Evolutionary conservation across 2,329 filamentous ascomycete genomes (phyloP).

Genomic region (Graphilbum fragrans): DNA sequence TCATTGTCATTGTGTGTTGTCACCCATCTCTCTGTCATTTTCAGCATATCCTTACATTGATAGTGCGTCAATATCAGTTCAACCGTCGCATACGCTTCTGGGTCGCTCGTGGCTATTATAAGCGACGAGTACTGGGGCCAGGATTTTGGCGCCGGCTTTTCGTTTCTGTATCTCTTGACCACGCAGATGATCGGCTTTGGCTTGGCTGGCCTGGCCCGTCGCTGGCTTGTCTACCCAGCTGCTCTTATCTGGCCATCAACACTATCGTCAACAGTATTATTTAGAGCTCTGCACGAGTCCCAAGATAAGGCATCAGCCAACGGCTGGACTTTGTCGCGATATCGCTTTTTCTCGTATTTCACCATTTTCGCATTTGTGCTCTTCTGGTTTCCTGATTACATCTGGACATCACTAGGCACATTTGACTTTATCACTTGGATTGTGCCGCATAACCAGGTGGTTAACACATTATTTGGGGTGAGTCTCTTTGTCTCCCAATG

Average conservation of each 20-base stretch:
- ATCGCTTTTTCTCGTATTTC: conserved; percentile 30
- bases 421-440: conserved; percentile 47
- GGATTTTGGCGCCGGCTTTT: conserved; percentile 7
- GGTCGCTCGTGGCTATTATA: conserved; percentile 6
- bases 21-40: background rate
- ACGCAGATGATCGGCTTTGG: conserved; percentile 46
- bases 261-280: conserved; percentile 33
- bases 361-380: conserved; percentile 36
- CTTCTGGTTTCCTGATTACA: conserved; percentile 38
- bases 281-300: conserved; percentile 30
- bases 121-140: conserved; percentile 6
- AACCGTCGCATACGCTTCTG: conserved; percentile 3
- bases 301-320: conserved; percentile 21
- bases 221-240: conserved; percentile 39
- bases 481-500: background rate
- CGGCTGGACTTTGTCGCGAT: conserved; percentile 30
- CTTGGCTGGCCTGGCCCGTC: conserved; percentile 34
- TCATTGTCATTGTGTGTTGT: conserved; percentile 31
- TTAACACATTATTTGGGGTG: conserved; percentile 15
- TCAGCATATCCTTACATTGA: background rate
- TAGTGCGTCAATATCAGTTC: conserved; percentile 7
- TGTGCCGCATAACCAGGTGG: conserved; percentile 23
- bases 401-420: conserved; percentile 30
- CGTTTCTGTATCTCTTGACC: conserved; percentile 19
- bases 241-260: conserved; percentile 40